Conservation (phyloP, 1,284 basidiomycete genomes). For the Cutaneotrichosporon spelunceum region DNA sequence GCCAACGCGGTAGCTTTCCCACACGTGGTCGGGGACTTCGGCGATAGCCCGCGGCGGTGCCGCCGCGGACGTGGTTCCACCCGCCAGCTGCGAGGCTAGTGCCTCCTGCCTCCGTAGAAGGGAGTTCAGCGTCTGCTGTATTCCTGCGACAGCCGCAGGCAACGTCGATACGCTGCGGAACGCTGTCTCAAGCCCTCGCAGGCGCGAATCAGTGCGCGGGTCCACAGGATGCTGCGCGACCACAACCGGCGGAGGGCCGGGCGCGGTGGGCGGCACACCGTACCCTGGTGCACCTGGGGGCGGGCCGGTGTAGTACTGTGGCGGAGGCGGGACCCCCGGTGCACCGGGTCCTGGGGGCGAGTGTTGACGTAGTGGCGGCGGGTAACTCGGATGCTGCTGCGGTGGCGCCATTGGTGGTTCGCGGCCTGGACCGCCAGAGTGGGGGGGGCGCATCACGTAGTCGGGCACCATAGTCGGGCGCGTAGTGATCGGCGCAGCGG, state of each 20-base stretch:
- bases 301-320: conserved; percentile 15
- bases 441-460: conserved; percentile 31
- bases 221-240: conserved; percentile 9
- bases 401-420: conserved; percentile 46
- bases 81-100: conserved; percentile 11
- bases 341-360: conserved; percentile 12
- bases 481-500: conserved; percentile 40
- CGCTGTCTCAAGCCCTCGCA: conserved; percentile 20
- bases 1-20: conserved; percentile 41
- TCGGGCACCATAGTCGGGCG: conserved; percentile 29
- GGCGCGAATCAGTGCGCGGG: conserved; percentile 15
- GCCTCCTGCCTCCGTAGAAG: conserved; percentile 21
- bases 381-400: conserved; percentile 19
- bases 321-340: conserved; percentile 6
- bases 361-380: conserved; percentile 19
- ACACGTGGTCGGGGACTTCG: conserved; percentile 34
- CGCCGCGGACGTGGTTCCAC: background rate
- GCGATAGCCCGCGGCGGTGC: conserved; percentile 5
- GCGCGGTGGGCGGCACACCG: background rate
- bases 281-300: conserved; percentile 15
- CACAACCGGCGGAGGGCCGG: conserved; percentile 5
- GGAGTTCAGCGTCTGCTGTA: conserved; percentile 20
- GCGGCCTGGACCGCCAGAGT: conserved; percentile 10
- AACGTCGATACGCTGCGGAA: conserved; percentile 20
- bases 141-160: conserved; percentile 16